Percentiles rank a stretch among this genome's conserved stretches.
These are phyloP conservation scores for Ogataea trehalophila DNA, from an alignment of 805 yeast species.

Conservation along the genomic window DNA sequence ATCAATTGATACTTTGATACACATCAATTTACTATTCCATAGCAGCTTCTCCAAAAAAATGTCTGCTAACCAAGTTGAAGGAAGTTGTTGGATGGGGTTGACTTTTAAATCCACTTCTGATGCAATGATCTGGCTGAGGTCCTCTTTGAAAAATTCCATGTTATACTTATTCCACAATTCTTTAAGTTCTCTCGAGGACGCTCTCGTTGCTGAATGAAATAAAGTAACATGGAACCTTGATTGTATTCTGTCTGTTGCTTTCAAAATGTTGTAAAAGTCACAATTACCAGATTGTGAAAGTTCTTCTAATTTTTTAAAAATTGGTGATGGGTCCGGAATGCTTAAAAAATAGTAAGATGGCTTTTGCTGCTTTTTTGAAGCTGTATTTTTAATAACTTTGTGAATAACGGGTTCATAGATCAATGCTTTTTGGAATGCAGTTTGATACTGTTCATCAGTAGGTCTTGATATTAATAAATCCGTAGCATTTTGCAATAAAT, in stretches of 20 bases:
- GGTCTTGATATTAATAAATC: slow-evolving; percentile 37
- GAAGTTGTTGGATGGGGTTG: slow-evolving; percentile 8
- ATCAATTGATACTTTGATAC: slow-evolving; percentile 44
- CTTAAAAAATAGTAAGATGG: slow-evolving; percentile 46
- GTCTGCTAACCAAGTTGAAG: slow-evolving; percentile 27
- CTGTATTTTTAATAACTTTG: slow-evolving; percentile 26
- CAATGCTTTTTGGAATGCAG: slow-evolving; percentile 51
- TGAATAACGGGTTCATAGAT: slow-evolving; percentile 48
- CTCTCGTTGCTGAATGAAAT: slow-evolving; percentile 37
- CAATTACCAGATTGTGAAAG: neutral
- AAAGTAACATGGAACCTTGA: slow-evolving; percentile 63
- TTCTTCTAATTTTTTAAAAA: slow-evolving; percentile 15
- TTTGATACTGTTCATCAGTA: slow-evolving; percentile 34
- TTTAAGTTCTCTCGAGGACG: slow-evolving; percentile 7
- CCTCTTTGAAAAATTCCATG: slow-evolving; percentile 7
- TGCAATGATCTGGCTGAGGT: slow-evolving; percentile 3
- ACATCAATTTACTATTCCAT: slow-evolving; percentile 48
- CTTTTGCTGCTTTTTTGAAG: slow-evolving; percentile 9
- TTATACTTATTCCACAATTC: slow-evolving; percentile 17
- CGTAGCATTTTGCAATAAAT: slow-evolving; percentile 39
- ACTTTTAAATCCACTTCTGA: slow-evolving; percentile 1
- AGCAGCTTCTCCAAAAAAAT: slow-evolving; percentile 41
- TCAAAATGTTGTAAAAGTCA: slow-evolving; percentile 16
- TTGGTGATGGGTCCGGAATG: slow-evolving; percentile 21
- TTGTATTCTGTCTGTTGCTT: slow-evolving; percentile 38